Conservation (phyloP, 2,329 filamentous ascomycete genomes). For the Fusarium praegraminearum region DNA sequence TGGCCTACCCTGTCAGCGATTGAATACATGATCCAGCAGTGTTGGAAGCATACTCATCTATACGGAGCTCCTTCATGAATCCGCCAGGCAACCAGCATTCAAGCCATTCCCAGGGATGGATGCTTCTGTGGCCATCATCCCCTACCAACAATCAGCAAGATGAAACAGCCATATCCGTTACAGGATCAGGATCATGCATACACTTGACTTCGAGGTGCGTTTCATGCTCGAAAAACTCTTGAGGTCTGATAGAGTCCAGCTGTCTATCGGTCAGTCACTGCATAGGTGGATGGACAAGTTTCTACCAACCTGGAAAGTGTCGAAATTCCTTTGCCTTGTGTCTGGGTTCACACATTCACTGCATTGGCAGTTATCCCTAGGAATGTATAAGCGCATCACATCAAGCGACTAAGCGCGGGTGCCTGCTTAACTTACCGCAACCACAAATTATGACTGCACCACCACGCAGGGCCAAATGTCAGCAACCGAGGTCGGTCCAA, state of each 20-base stretch:
- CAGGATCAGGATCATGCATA: constrained; percentile 33
- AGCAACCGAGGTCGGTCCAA: constrained; percentile 12
- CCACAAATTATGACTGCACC: constrained; percentile 47
- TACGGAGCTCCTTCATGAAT: constrained; percentile 32
- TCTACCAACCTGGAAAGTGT: constrained; percentile 55
- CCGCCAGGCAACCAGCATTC: constrained; percentile 37
- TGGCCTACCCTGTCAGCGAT: constrained; percentile 27
- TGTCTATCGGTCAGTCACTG: constrained; percentile 34
- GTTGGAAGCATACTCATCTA: constrained; percentile 39
- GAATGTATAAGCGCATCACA: constrained; percentile 20
- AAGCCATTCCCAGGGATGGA: constrained; percentile 67
- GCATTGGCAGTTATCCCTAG: constrained; percentile 60
- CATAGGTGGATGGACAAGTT: not conserved
- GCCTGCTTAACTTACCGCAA: constrained; percentile 43
- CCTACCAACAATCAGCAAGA: constrained; percentile 59
- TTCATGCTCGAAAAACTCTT: constrained; percentile 38
- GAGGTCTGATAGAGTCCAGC: constrained; percentile 52
- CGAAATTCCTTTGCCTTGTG: constrained; percentile 57
- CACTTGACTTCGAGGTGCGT: constrained; percentile 52
- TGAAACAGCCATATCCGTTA: not conserved
- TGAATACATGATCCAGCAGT: not conserved
- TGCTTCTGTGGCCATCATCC: constrained; percentile 76
- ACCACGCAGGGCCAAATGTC: constrained; percentile 11
- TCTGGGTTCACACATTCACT: constrained; percentile 56
- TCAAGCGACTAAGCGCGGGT: constrained; percentile 13